These are phyloP conservation scores for Boletus bicolor DNA, from an alignment of 768 basidiomycete species.

Conservation along the genomic window DNA sequence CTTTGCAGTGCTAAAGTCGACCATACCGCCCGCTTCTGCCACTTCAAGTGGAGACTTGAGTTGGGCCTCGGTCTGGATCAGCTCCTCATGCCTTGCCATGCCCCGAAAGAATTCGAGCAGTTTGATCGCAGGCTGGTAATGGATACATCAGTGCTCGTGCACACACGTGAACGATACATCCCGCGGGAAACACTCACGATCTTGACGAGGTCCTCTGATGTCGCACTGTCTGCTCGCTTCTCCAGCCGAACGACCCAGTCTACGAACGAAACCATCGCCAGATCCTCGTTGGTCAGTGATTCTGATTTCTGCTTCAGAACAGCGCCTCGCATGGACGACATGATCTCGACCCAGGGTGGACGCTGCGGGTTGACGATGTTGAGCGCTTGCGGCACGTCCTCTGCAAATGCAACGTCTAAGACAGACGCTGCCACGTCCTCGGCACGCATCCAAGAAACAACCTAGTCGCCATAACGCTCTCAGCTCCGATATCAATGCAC, in stretches of 20 bases:
- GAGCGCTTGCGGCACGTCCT: slow-evolving; percentile 21
- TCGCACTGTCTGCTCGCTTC: slow-evolving; percentile 17
- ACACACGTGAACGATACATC: no score
- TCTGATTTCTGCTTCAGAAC: slow-evolving; percentile 12
- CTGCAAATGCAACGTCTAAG: slow-evolving; percentile 32
- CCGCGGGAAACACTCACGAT: slow-evolving; percentile 1
- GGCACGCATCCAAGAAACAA: slow-evolving; percentile 37
- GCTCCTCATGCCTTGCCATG: slow-evolving; percentile 5
- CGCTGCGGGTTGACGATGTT: slow-evolving; percentile 40
- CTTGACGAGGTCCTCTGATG: slow-evolving; percentile 2
- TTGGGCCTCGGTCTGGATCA: not conserved
- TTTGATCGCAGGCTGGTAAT: slow-evolving; percentile 32
- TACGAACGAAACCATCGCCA: slow-evolving; percentile 23
- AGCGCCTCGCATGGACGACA: slow-evolving; percentile 22
- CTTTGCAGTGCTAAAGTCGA: slow-evolving; percentile 7
- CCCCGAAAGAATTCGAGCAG: slow-evolving; percentile 28
- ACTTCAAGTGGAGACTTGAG: not conserved
- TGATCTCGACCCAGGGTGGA: slow-evolving; percentile 28
- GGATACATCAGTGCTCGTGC: not conserved
- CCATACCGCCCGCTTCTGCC: slow-evolving; percentile 5
- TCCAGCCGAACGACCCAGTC: slow-evolving; percentile 33
- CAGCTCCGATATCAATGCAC: not conserved
- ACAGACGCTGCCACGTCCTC: slow-evolving; percentile 34
- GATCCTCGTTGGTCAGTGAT: not conserved
- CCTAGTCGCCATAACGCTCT: slow-evolving; percentile 2